Percentiles rank a stretch among this genome's conserved stretches.
These are phyloP conservation scores for Epichloe sylvatica DNA, from an alignment of 2,329 filamentous ascomycete genomes.

Conservation along the genomic window DNA sequence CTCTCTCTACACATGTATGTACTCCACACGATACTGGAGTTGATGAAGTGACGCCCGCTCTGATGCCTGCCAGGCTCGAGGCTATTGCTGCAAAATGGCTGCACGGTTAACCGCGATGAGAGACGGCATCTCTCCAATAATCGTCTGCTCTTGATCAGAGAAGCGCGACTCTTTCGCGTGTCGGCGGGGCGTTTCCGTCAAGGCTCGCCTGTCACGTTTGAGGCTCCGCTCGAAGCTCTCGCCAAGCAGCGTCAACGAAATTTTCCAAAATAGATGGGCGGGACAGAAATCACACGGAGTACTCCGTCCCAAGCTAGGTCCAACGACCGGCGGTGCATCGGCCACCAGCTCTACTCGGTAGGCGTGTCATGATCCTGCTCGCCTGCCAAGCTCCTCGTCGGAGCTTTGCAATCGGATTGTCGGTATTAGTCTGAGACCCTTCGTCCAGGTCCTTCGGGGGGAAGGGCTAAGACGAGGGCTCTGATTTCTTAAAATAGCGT, in stretches of 20 bases:
- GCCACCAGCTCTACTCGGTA: too few species aligned
- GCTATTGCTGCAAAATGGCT: neutral
- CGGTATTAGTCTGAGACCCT: neutral
- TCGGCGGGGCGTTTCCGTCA: neutral
- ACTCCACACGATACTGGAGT: neutral
- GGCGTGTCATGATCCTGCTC: too few species aligned
- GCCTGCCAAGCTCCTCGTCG: too few species aligned
- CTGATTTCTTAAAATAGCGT: neutral
- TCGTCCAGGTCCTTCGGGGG: neutral
- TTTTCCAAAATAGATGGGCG: neutral
- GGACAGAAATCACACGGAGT: too few species aligned
- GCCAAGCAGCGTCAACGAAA: neutral
- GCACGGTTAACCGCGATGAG: neutral
- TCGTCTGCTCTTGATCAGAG: neutral
- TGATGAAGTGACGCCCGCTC: neutral
- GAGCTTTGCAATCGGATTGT: too few species aligned
- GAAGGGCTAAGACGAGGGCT: neutral
- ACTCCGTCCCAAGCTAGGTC: too few species aligned
- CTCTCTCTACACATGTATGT: neutral
- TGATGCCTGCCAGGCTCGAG: neutral
- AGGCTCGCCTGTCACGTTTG: neutral
- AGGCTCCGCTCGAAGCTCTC: too few species aligned
- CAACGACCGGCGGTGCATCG: too few species aligned
- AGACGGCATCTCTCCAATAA: slow-evolving; percentile 1
- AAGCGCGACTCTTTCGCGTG: slow-evolving; percentile 4